A percentile compares a stretch with the other conserved stretches of the same genome.
Evolutionary conservation across 2,329 filamentous ascomycete genomes (phyloP).

Genomic region (Teratosphaeriaceae sp.): DNA sequence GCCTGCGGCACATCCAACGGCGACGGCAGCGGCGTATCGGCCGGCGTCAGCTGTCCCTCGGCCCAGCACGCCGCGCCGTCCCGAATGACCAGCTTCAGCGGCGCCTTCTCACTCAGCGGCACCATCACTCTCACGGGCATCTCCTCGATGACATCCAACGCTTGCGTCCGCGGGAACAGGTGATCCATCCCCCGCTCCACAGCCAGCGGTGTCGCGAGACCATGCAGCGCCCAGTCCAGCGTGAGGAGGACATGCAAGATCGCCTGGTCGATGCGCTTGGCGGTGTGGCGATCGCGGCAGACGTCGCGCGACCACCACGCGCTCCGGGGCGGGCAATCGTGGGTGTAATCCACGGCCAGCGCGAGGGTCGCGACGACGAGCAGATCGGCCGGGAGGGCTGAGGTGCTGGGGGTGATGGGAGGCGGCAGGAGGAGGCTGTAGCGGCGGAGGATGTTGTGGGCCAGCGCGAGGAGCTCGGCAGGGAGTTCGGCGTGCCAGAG

Average conservation of each 20-base stretch:
- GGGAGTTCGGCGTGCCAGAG: conserved; percentile 21
- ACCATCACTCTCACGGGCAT: background rate
- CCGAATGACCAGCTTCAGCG: background rate
- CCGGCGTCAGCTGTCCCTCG: conserved; percentile 10
- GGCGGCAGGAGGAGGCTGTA: background rate
- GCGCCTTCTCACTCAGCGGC: background rate
- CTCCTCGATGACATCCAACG: conserved; percentile 3
- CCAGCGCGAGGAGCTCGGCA: conserved; percentile 22
- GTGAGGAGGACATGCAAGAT: conserved; percentile 4
- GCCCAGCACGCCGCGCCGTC: conserved; percentile 4
- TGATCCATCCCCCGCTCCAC: conserved; percentile 2
- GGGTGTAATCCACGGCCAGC: conserved; percentile 22
- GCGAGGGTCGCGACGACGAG: conserved; percentile 21
- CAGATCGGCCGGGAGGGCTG: conserved; percentile 13
- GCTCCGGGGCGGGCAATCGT: conserved; percentile 18
- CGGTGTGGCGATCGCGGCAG: conserved; percentile 8
- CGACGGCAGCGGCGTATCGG: background rate
- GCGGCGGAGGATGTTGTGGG: conserved; percentile 23
- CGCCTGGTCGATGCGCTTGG: conserved; percentile 11
- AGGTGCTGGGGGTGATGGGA: background rate
- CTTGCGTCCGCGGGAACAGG: conserved; percentile 6
- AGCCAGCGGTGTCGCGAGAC: conserved; percentile 3
- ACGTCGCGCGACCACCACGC: conserved; percentile 16
- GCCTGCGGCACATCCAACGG: background rate
- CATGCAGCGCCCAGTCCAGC: conserved; percentile 20